These are phyloP conservation scores for Podospora sp. DNA, from an alignment of 495 filamentous ascomycete genomes.

Conservation along the genomic window DNA sequence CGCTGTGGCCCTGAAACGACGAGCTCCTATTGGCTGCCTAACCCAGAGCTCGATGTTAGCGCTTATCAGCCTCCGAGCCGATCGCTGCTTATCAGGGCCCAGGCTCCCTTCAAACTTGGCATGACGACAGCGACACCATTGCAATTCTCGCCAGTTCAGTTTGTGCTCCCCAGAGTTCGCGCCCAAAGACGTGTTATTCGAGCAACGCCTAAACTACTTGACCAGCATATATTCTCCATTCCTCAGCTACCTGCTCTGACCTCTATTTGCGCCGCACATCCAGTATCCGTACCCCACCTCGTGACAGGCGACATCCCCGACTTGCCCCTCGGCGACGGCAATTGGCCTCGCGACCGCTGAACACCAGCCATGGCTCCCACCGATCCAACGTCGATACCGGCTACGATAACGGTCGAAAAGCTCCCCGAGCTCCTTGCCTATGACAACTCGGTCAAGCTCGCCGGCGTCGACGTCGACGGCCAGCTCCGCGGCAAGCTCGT, in stretches of 20 bases:
- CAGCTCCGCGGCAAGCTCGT: constrained; percentile 90
- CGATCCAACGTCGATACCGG: constrained; percentile 2
- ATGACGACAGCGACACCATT: neutral
- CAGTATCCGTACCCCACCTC: neutral
- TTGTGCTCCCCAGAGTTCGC: neutral
- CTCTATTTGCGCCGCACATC: too few relatives aligned
- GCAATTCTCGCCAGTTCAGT: neutral
- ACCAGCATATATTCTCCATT: neutral
- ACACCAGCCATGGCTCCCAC: constrained; percentile 20
- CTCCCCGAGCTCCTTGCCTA: constrained; percentile 66
- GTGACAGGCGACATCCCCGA: neutral
- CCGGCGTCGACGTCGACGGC: constrained; percentile 90
- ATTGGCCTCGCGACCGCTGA: neutral
- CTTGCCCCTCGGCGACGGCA: neutral
- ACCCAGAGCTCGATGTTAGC: neutral
- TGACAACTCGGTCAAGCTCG: constrained; percentile 89
- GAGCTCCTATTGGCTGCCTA: neutral
- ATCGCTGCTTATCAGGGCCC: neutral
- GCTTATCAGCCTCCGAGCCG: constrained; percentile 1
- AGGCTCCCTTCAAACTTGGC: neutral
- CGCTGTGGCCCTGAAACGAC: neutral
- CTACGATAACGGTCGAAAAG: constrained; percentile 57
- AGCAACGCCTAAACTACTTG: neutral
- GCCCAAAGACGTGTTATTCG: neutral
- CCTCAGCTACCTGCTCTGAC: too few relatives aligned